Conservation (phyloP, 257 asterid genomes). For the Dorcoceras hygrometricum region DNA sequence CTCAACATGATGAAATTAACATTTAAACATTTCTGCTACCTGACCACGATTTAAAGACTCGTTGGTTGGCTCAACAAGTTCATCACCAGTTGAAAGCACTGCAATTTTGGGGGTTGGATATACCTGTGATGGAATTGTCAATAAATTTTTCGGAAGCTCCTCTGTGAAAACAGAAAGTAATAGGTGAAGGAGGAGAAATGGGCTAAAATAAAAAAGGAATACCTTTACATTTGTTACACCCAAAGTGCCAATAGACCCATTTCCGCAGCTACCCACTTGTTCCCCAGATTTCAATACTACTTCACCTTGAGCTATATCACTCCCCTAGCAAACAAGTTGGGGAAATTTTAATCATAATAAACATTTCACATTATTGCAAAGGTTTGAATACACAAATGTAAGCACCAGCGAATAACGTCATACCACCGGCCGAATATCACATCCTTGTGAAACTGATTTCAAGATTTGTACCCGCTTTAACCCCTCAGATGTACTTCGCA, state of each 20-base stretch:
- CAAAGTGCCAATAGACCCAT: conserved; percentile 88
- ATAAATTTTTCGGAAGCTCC: conserved; percentile 21
- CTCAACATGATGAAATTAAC: conserved; percentile 3
- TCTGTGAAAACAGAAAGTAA: conserved; percentile 20
- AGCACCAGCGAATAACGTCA: conserved; percentile 29
- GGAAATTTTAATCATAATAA: neutral
- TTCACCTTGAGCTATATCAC: conserved; percentile 75
- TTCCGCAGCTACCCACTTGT: conserved; percentile 77
- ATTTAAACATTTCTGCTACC: conserved; percentile 43
- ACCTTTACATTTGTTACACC: conserved; percentile 75
- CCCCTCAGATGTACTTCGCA: conserved; percentile 40
- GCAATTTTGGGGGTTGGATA: conserved; percentile 72
- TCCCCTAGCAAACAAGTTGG: conserved; percentile 53
- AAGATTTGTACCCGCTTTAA: conserved; percentile 58
- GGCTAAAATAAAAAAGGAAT: conserved; percentile 12
- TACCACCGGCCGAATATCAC: conserved; percentile 94
- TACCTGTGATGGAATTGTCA: conserved; percentile 44
- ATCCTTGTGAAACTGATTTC: conserved; percentile 62
- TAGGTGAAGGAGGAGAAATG: conserved; percentile 19
- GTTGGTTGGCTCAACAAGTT: conserved; percentile 74
- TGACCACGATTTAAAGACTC: conserved; percentile 70
- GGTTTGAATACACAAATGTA: conserved; percentile 15
- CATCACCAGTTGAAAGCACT: conserved; percentile 93
- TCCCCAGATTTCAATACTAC: conserved; percentile 82
- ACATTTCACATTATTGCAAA: neutral